Evolutionary conservation across 345 rosid genomes (phyloP), one percentile per base, ranked within the genome.

Genomic region (Geranium brycei): DNA sequence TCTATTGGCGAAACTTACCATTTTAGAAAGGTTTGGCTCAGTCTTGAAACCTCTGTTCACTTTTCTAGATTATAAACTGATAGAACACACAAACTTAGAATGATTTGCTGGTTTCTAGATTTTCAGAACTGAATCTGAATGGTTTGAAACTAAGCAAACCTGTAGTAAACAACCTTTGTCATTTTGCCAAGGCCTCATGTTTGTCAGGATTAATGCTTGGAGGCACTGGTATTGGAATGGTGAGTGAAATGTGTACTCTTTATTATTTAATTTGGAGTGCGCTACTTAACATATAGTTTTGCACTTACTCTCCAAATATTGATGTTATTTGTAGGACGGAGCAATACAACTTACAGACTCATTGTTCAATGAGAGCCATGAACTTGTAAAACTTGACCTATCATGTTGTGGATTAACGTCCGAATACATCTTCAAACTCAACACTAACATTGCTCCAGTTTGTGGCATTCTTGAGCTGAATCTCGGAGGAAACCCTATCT

Each of bases 221-320:
- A 72, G 77, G 87, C 77, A 83, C 91, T 16, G 84, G 84, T 70
- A 79, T 93, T 65, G 95, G 95, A 86, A 76, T 69, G 75, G 97
- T 90, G 61, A 81, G 87, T 66, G 57, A 18, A 17, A 53, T 58
- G 32, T 32, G 12, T 31, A 17, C 17, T 32, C 19, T 19, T 59
- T 59, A 32, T 19, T 38, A 23, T 47, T 47, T 6, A 47, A 8
- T 13, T 11, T 2, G 41, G 7, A 47, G 53, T 47, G 28, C 28
- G 2, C 41, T 35, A 4, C 41, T n/a, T 60, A 31, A 23, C 28
- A 23, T 23, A 23, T 23, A 23, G 28, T 58, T 23, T 23, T 23
- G 28, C 28, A 23, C 28, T 23, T 23, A 23, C 28, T 23, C 28
- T 68, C 4, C 14, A 11, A 47, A 13, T 47, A 47, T 13, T 2